Evolutionary conservation across 2,329 filamentous ascomycete genomes (phyloP).

Genomic region (Clonostachys byssicola): DNA sequence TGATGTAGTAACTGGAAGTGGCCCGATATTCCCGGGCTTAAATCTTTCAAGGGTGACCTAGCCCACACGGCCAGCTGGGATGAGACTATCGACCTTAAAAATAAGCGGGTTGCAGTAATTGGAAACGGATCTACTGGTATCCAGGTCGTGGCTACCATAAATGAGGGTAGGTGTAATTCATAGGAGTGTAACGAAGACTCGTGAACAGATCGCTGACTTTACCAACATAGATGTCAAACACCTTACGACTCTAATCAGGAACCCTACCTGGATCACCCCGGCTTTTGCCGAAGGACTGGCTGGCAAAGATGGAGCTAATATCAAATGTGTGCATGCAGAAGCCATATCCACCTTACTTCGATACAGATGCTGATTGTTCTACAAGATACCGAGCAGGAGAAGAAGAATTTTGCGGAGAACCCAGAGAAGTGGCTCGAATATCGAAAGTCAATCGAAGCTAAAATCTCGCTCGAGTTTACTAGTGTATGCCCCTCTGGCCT

Average conservation of each 20-base stretch:
- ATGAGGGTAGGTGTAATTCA: too few relatives aligned
- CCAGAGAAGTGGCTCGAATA: slow-evolving; percentile 29
- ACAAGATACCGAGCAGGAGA: slow-evolving; percentile 26
- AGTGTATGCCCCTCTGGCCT: background rate
- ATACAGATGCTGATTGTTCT: too few relatives aligned
- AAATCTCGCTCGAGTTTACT: slow-evolving; percentile 16
- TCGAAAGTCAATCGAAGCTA: slow-evolving; percentile 36
- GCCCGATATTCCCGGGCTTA: slow-evolving; percentile 40
- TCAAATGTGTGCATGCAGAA: slow-evolving; percentile 31
- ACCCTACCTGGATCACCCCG: slow-evolving; percentile 35
- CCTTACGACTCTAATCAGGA: slow-evolving; percentile 33
- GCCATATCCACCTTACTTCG: slow-evolving; percentile 36
- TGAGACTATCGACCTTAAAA: slow-evolving; percentile 37
- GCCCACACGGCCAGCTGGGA: slow-evolving; percentile 52
- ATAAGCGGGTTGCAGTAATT: slow-evolving; percentile 50
- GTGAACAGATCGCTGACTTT: too few relatives aligned
- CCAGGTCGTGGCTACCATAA: slow-evolving; percentile 40
- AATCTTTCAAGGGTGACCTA: slow-evolving; percentile 39
- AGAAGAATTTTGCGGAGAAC: slow-evolving; percentile 29
- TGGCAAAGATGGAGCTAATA: slow-evolving; percentile 35
- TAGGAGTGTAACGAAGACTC: too few relatives aligned
- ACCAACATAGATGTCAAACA: slow-evolving; percentile 24
- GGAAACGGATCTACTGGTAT: slow-evolving; percentile 52
- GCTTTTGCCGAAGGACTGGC: slow-evolving; percentile 17
- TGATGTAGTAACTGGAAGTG: slow-evolving; percentile 46